These are phyloP conservation scores for Suillus subluteus DNA, from an alignment of 768 basidiomycete genomes.

Conservation along the genomic window DNA sequence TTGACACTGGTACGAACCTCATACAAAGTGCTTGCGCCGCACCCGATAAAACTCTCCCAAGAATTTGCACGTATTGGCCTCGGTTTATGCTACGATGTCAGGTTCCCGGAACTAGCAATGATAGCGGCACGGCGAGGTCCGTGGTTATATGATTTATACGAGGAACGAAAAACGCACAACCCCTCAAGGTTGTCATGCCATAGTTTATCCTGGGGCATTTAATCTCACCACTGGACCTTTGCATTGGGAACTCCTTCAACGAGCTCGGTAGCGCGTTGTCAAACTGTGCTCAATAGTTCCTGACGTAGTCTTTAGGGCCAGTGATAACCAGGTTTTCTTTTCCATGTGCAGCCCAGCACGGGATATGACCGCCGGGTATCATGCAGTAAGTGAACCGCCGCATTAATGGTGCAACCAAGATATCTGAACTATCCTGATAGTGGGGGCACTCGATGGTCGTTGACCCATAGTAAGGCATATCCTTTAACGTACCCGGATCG, in stretches of 20 bases:
- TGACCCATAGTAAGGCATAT: slow-evolving; percentile 75
- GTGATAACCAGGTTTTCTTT: slow-evolving; percentile 97
- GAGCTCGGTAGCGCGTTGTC: slow-evolving; percentile 60
- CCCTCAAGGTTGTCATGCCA: slow-evolving; percentile 73
- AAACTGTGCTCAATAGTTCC: neutral
- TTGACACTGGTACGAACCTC: slow-evolving; percentile 75
- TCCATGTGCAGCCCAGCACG: slow-evolving; percentile 96
- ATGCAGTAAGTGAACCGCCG: slow-evolving; percentile 63
- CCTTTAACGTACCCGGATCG: neutral
- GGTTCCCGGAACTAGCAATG: slow-evolving; percentile 94
- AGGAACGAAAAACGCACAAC: slow-evolving; percentile 1
- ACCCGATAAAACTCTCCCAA: slow-evolving; percentile 31
- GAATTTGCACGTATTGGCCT: slow-evolving; percentile 98
- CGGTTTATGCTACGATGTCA: slow-evolving; percentile 95
- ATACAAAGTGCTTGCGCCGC: neutral
- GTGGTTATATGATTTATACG: slow-evolving; percentile 14
- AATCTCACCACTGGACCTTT: slow-evolving; percentile 94
- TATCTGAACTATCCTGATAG: slow-evolving; percentile 39
- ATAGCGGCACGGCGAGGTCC: slow-evolving; percentile 84
- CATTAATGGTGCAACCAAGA: neutral
- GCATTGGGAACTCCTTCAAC: slow-evolving; percentile 93
- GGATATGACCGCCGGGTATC: slow-evolving; percentile 79
- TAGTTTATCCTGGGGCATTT: slow-evolving; percentile 95
- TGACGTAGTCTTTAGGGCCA: slow-evolving; percentile 59
- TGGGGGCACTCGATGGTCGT: slow-evolving; percentile 92